Evolutionary conservation across 192 early-diverging fungal species (phyloP).

Genomic region (Mortierella claussenii): DNA sequence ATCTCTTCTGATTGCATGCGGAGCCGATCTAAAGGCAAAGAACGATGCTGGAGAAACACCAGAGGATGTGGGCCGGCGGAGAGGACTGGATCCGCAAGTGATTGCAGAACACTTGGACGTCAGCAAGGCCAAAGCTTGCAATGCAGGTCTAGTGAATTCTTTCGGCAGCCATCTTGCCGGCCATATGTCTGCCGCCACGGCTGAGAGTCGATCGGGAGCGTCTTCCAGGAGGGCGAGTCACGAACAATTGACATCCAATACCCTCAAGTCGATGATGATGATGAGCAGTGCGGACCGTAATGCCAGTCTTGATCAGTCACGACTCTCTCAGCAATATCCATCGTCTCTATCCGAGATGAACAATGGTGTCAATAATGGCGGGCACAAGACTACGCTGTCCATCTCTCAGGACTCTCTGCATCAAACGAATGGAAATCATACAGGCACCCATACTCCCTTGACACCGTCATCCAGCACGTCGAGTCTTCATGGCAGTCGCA

Average conservation of each 20-base stretch:
- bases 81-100: slow-evolving; percentile 19
- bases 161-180: slow-evolving; percentile 15
- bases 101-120: slow-evolving; percentile 34
- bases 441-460: neutral
- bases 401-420: slow-evolving; percentile 23
- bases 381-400: slow-evolving; percentile 8
- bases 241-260: slow-evolving; percentile 38
- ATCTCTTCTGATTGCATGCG: slow-evolving; percentile 36
- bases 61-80: slow-evolving; percentile 32
- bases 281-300: slow-evolving; percentile 8
- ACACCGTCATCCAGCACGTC: slow-evolving; percentile 19
- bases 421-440: neutral
- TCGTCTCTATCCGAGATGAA: slow-evolving; percentile 7
- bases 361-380: neutral
- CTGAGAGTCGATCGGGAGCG: slow-evolving; percentile 22
- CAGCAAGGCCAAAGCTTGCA: slow-evolving; percentile 25
- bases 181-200: slow-evolving; percentile 7
- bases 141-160: slow-evolving; percentile 25
- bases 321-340: slow-evolving; percentile 19
- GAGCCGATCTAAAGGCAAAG: slow-evolving; percentile 27
- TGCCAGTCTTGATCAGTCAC: slow-evolving; percentile 16
- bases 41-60: slow-evolving; percentile 42
- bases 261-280: slow-evolving; percentile 35
- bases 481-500: slow-evolving; percentile 14
- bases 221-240: slow-evolving; percentile 33